Conservation (phyloP, 371 early-diverging fungal genomes). For the Mucor piriformis region DNA sequence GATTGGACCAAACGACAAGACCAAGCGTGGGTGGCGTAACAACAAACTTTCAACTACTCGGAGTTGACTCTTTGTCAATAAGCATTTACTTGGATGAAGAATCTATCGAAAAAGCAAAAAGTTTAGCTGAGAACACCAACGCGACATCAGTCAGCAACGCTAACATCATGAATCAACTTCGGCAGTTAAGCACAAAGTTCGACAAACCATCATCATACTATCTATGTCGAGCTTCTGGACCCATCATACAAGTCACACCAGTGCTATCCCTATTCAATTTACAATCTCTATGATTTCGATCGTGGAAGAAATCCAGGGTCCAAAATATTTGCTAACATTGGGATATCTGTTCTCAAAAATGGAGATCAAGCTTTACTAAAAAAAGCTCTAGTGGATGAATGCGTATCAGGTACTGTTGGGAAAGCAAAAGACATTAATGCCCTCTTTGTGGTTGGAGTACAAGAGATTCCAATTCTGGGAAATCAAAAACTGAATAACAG, state of each 20-base stretch:
- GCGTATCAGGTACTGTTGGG: not conserved
- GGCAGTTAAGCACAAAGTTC: too few relatives aligned
- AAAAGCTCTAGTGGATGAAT: not conserved
- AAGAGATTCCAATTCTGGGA: not conserved
- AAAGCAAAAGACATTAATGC: not conserved
- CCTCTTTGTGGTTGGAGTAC: not conserved
- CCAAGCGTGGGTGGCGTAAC: conserved; percentile 18
- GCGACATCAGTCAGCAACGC: conserved; percentile 9
- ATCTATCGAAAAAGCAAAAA: conserved; percentile 13
- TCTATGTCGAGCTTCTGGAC: too few relatives aligned
- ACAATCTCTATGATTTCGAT: too few relatives aligned
- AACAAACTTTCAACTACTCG: conserved; percentile 14
- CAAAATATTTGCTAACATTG: too few relatives aligned
- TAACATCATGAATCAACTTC: not conserved
- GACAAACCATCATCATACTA: too few relatives aligned
- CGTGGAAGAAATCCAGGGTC: too few relatives aligned
- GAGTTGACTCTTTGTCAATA: conserved; percentile 9
- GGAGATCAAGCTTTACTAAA: not conserved
- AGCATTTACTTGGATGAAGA: conserved; percentile 15
- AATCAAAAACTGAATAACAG: not conserved
- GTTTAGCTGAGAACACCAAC: conserved; percentile 14
- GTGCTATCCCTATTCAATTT: too few relatives aligned
- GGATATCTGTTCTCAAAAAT: not conserved
- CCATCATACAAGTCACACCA: too few relatives aligned
- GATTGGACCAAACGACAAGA: conserved; percentile 12